Conservation (phyloP, 2,329 filamentous ascomycete genomes). For the Trichoderma afroharzianum region DNA sequence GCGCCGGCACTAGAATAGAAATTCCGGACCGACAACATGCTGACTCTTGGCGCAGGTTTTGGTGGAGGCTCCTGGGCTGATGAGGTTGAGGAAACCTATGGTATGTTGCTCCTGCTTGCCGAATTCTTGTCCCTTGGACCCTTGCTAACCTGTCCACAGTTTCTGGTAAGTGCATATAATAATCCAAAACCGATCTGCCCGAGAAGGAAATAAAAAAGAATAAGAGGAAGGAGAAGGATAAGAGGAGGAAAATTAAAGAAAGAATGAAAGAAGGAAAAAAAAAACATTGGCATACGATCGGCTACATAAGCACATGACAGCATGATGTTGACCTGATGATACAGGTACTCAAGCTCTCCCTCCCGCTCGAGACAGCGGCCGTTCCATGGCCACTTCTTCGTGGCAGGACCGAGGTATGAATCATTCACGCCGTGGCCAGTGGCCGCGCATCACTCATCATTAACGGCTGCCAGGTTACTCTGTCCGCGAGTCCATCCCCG, state of each 20-base stretch:
- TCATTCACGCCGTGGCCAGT: not conserved
- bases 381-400: conserved; percentile 33
- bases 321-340: conserved; percentile 22
- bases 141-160: conserved; percentile 32
- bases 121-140: not conserved
- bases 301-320: not conserved
- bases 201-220: not conserved
- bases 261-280: not conserved
- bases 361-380: conserved; percentile 42
- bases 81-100: conserved; percentile 88
- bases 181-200: not conserved
- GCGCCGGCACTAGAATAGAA: conserved; percentile 29
- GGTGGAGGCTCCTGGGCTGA: conserved; percentile 89
- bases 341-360: conserved; percentile 57
- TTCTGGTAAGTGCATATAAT: conserved; percentile 31
- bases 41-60: conserved; percentile 38
- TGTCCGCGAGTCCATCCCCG: conserved; percentile 70
- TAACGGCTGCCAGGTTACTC: conserved; percentile 47
- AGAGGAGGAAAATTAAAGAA: not conserved
- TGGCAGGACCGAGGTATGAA: conserved; percentile 44
- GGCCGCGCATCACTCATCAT: not conserved
- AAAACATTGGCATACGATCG: not conserved
- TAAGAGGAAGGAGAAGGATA: not conserved
- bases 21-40: conserved; percentile 22
- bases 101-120: conserved; percentile 47